phyloP scores from a whole-genome alignment of 2,329 filamentous ascomycete genomes.

The Ophiocordyceps polyrhachis-furcata region DNA sequence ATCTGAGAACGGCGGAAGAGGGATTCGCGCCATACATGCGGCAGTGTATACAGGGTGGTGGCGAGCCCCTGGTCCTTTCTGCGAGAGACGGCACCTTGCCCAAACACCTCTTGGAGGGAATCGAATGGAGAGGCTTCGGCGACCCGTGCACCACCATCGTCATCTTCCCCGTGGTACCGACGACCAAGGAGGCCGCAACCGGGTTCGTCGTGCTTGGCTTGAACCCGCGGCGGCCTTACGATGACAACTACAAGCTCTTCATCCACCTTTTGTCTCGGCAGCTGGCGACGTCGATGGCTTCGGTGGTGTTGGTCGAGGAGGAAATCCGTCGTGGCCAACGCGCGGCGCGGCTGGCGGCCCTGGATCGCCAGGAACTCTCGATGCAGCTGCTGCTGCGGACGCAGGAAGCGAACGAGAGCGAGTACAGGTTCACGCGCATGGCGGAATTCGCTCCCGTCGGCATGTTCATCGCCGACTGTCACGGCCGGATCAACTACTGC shows the following conservation, averaged over 20 bases:
- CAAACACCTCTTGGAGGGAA: slow-evolving; percentile 40
- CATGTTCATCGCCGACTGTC: slow-evolving; percentile 63
- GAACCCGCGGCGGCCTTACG: slow-evolving; percentile 61
- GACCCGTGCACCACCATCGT: slow-evolving; percentile 53
- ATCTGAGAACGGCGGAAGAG: slow-evolving; percentile 48
- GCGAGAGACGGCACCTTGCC: slow-evolving; percentile 50
- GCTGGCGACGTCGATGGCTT: slow-evolving; percentile 61
- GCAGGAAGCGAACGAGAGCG: slow-evolving; percentile 44
- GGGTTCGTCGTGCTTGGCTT: slow-evolving; percentile 65
- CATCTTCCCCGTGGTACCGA: slow-evolving; percentile 62
- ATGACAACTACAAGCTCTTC: slow-evolving; percentile 65
- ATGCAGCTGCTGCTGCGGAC: slow-evolving; percentile 51
- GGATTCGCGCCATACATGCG: slow-evolving; percentile 62
- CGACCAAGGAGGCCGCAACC: slow-evolving; percentile 49
- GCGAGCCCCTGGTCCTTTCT: slow-evolving; percentile 48
- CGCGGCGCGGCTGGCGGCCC: slow-evolving; percentile 54
- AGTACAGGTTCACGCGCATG: slow-evolving; percentile 68
- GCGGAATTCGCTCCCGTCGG: slow-evolving; percentile 70
- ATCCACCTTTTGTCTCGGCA: slow-evolving; percentile 57
- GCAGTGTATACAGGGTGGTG: slow-evolving; percentile 48
- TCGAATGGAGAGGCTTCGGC: slow-evolving; percentile 53
- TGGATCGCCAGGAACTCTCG: slow-evolving; percentile 60
- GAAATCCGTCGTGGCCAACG: slow-evolving; percentile 58
- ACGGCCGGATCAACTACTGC: slow-evolving; percentile 56
- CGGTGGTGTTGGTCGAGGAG: slow-evolving; percentile 67